A percentile compares a stretch with the other conserved stretches of the same genome.
Evolutionary conservation across 2,329 filamentous ascomycete genomes (phyloP).

Genomic region (Trichophyton rubrum): DNA sequence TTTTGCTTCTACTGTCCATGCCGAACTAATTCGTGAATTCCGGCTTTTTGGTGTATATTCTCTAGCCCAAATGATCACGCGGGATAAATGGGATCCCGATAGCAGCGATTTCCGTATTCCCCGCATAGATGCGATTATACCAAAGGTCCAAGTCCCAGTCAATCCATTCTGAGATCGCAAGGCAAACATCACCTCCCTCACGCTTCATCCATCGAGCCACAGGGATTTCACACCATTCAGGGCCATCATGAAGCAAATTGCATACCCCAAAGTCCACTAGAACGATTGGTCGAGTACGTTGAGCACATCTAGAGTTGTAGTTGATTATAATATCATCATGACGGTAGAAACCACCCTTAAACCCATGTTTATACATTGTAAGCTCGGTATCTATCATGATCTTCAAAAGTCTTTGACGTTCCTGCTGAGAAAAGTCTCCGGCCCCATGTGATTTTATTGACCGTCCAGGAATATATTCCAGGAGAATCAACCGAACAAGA

Average conservation of each 20-base stretch:
- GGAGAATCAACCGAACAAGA: neutral
- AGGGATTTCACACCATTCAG: neutral
- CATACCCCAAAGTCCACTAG: neutral
- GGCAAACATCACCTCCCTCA: neutral
- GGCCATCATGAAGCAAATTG: no score
- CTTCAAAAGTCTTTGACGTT: neutral
- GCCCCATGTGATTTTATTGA: neutral
- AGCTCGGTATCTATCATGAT: neutral
- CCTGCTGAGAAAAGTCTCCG: neutral
- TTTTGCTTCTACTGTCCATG: no score
- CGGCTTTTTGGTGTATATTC: no score
- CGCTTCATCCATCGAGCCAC: neutral
- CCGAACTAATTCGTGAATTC: no score
- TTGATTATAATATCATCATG: neutral
- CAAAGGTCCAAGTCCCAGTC: neutral
- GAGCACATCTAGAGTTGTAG: neutral
- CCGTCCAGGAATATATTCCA: neutral
- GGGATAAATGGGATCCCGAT: no score
- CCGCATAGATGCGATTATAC: neutral
- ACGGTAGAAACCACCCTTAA: neutral
- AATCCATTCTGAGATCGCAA: neutral
- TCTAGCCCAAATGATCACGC: no score
- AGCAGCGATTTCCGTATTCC: neutral
- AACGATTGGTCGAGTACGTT: neutral
- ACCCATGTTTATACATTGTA: neutral